Percentiles rank a stretch among this genome's conserved stretches.
Conservation (phyloP, 2,329 filamentous ascomycete genomes). For the Plenodomus tracheiphilus region DNA sequence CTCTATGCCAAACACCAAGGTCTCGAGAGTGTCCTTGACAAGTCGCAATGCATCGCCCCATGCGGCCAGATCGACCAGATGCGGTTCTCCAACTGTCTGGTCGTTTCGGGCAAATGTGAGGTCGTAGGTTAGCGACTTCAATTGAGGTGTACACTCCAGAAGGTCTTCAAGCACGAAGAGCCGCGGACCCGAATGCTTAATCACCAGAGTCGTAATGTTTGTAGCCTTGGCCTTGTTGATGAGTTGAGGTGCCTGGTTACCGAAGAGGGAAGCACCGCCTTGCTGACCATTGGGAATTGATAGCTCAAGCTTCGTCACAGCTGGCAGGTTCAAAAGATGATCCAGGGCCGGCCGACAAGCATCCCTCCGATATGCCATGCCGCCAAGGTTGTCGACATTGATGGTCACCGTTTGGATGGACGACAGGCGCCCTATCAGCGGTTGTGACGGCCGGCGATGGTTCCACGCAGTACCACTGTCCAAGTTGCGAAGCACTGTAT, state of each 20-base stretch:
- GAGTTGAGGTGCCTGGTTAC: background rate
- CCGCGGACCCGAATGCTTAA: slow-evolving; percentile 19
- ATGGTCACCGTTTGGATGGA: slow-evolving; percentile 22
- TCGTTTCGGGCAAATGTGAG: slow-evolving; percentile 21
- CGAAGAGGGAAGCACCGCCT: background rate
- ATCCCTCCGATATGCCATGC: slow-evolving; percentile 10
- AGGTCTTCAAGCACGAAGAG: slow-evolving; percentile 6
- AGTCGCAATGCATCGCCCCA: slow-evolving; percentile 20
- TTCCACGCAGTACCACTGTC: slow-evolving; percentile 6
- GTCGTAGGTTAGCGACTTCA: slow-evolving; percentile 29
- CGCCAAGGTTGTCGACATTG: slow-evolving; percentile 22
- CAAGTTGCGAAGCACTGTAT: slow-evolving; percentile 20
- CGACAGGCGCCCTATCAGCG: slow-evolving; percentile 14
- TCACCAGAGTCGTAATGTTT: slow-evolving; percentile 23
- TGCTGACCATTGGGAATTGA: slow-evolving; percentile 5
- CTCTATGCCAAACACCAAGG: slow-evolving; percentile 26
- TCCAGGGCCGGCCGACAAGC: slow-evolving; percentile 9
- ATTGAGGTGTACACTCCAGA: slow-evolving; percentile 18
- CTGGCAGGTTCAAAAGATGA: slow-evolving; percentile 17
- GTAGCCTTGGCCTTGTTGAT: slow-evolving; percentile 5
- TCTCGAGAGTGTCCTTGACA: slow-evolving; percentile 15
- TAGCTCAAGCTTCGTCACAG: slow-evolving; percentile 19
- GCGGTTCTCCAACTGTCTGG: background rate
- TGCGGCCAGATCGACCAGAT: slow-evolving; percentile 16
- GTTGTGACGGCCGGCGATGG: slow-evolving; percentile 9